Percentiles rank a stretch among this genome's conserved stretches.
Evolutionary conservation across 148 eudicot species (phyloP).

Genomic region (Vaccinium myrtillus): DNA sequence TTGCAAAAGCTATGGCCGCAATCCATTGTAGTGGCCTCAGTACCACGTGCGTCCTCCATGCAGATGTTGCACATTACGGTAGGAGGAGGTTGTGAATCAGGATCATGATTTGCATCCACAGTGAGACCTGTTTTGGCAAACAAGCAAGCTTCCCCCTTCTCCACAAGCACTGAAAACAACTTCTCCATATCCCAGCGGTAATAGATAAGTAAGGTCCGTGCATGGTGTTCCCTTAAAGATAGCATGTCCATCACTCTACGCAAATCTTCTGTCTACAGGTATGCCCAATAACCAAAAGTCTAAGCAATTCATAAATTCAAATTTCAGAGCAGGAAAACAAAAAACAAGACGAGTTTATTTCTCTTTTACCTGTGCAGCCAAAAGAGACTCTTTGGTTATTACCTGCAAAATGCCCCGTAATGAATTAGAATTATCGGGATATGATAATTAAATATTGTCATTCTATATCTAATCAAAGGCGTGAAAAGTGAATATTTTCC

Average conservation of each 20-base stretch:
- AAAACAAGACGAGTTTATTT: not conserved
- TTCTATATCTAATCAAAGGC: not conserved
- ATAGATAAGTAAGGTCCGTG: slow-evolving; percentile 66
- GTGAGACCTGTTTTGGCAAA: slow-evolving; percentile 62
- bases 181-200: slow-evolving; percentile 67
- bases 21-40: slow-evolving; percentile 58
- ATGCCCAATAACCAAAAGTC: not conserved
- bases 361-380: slow-evolving; percentile 57
- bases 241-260: slow-evolving; percentile 64
- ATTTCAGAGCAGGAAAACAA: not conserved
- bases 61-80: slow-evolving; percentile 48
- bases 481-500: not conserved
- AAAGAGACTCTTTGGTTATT: slow-evolving; percentile 59
- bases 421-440: not conserved
- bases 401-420: slow-evolving; percentile 39
- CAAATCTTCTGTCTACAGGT: slow-evolving; percentile 57
- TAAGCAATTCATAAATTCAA: not conserved
- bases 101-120: slow-evolving; percentile 24
- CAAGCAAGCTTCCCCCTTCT: slow-evolving; percentile 48
- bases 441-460: not conserved
- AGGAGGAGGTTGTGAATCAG: slow-evolving; percentile 29
- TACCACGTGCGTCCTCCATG: slow-evolving; percentile 43
- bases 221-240: slow-evolving; percentile 58
- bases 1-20: slow-evolving; percentile 80
- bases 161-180: slow-evolving; percentile 49